Evolutionary conservation across 257 asterid species (phyloP), one percentile per base, ranked within the genome.

Genomic region (Catharanthus roseus): DNA sequence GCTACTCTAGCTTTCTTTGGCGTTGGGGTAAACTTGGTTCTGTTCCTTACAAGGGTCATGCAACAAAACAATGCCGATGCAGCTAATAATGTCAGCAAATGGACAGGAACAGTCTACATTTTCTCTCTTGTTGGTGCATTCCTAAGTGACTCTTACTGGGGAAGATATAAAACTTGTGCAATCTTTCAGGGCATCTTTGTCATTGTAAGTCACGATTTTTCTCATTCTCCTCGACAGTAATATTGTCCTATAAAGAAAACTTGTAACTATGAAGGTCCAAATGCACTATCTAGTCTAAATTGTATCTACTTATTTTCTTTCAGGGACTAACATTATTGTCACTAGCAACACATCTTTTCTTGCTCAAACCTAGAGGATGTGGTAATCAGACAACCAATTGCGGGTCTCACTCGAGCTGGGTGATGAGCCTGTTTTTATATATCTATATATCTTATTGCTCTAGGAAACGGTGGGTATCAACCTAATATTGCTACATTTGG

Each of bases 111-210:
- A 3, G 97, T 93, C 57, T 93, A 93, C 74, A 89, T 93, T 41
- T 93, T 89, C 95, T 93, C 98, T 19, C 96, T 93, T 3, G 90
- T 93, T n/a, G 98, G 98, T 18, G 98, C 97, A n/a, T 90, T 93
- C 72, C 86, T 93, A 3, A 93, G 98, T 39, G 98, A 93, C 87
- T 89, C 98, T 5, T 90, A 93, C 60, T 93, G 98, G 98, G 98
- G 98, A 75, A 70, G 98, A 83, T 93, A 79, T 85, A 89, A 85
- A 68, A 93, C 95, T 26, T 90, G 98, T 71, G 96, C 90, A 77
- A 83, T 93, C 78, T 93, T 90, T 65, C 98, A 93, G 61, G 75
- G 62, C 83, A 85, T 93, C 71, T 93, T 88, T 72, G 96, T 90
- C 75, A 31, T 80, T 6, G 97, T 93, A 83, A 84, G 95, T 73